These are phyloP conservation scores for Neurospora hispaniola DNA, from an alignment of 495 filamentous ascomycete species.

Conservation along the genomic window DNA sequence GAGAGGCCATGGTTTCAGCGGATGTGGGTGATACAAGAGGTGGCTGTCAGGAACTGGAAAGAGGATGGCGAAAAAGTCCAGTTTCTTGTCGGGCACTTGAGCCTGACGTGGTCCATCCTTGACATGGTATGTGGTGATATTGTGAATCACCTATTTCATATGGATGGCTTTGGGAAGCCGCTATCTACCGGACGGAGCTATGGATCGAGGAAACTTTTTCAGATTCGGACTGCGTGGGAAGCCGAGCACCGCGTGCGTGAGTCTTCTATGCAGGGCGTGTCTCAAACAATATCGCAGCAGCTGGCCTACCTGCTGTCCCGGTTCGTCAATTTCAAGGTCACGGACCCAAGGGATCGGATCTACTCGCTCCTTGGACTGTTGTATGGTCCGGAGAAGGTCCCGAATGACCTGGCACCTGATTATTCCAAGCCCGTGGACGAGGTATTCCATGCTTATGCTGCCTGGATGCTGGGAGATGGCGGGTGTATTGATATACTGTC, in stretches of 20 bases:
- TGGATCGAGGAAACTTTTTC: too few relatives aligned
- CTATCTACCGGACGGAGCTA: too few relatives aligned
- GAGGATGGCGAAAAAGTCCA: neutral
- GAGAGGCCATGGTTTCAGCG: neutral
- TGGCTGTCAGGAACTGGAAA: neutral
- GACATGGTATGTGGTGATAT: too few relatives aligned
- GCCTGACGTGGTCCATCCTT: neutral
- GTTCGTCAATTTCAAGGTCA: neutral
- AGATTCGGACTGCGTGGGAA: too few relatives aligned
- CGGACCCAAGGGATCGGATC: neutral
- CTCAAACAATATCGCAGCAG: neutral
- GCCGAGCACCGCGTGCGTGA: too few relatives aligned
- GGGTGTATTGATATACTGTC: neutral
- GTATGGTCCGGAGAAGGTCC: neutral
- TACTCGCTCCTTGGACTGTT: neutral
- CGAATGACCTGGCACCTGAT: neutral
- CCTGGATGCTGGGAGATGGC: neutral
- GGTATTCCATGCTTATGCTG: neutral
- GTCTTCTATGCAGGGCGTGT: too few relatives aligned
- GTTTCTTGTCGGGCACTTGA: neutral
- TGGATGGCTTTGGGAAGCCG: too few relatives aligned
- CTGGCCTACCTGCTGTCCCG: neutral
- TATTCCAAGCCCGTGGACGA: neutral
- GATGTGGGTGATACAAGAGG: constrained; percentile 2
- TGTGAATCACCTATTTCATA: too few relatives aligned